These are phyloP conservation scores for Cucurbita pepo DNA, from an alignment of 306 rosid genomes.

Conservation along the genomic window DNA sequence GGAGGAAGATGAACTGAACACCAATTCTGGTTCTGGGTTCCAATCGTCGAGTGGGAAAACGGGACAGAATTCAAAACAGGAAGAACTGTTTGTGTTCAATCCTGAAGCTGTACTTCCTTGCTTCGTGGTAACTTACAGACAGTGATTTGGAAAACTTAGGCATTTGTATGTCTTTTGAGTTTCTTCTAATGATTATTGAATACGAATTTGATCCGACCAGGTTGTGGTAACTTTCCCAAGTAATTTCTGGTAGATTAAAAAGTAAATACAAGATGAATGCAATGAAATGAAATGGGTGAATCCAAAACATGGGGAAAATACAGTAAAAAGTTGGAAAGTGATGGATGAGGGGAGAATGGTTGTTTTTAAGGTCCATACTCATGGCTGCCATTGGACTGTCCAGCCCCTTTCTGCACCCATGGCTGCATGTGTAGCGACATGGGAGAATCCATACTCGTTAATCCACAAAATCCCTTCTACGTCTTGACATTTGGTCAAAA, in stretches of 20 bases:
- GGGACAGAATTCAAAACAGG: slow-evolving; percentile 15
- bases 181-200: no score
- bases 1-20: slow-evolving; percentile 14
- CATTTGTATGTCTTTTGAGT: no score
- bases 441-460: neutral
- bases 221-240: no score
- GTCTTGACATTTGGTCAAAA: no score
- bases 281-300: no score
- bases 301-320: neutral
- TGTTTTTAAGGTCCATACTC: neutral
- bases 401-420: neutral
- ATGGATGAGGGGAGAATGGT: neutral
- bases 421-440: neutral
- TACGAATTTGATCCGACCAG: no score
- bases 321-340: neutral
- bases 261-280: no score
- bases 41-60: slow-evolving; percentile 27
- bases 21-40: slow-evolving; percentile 6
- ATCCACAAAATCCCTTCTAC: no score
- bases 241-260: no score
- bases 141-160: neutral
- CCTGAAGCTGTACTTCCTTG: slow-evolving; percentile 48
- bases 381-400: neutral
- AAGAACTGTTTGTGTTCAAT: slow-evolving; percentile 26
- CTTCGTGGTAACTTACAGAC: slow-evolving; percentile 32